Evolutionary conservation across 306 rosid species (phyloP), one percentile per base, ranked within the genome.

Genomic region (Castanospermum australe): DNA sequence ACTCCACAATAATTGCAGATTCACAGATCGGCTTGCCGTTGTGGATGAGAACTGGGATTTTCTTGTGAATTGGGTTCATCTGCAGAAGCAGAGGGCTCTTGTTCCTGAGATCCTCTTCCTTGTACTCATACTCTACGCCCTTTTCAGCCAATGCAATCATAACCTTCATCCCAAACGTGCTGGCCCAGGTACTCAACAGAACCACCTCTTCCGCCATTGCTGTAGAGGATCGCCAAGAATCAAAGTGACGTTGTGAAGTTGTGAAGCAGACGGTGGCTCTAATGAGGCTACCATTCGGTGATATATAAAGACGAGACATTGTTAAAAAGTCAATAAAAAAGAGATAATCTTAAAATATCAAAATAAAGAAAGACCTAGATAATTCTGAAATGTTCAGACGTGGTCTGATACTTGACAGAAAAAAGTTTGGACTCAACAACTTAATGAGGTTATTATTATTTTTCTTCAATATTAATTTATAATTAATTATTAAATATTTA

Each of bases 31-130:
- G 79, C 13, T 79, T 86, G 0, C 79, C 83, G 8, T 87, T 84
- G 33, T 92, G 91, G 21, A 88, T 60, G 7, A 88, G 88, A 84
- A 91, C 93, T 8, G 87, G 92, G 56, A 88, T 82, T 30, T 81
- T 78, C 79, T 86, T 67, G 32, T 92, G 83, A 81, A 92, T 4
- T 0, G 89, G 91, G 48, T 92, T 88, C 87, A 80, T 81, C 32
- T 89, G 65, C 2, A 86, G 17, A 71, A 82, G 89, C 24, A 79
- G 47, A 21, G 76, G 69, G 21, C 86, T 75, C 57, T 84, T 87
- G 71, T 78, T 36, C 0, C 0, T 0, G 0, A 84, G 33, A 72
- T 87, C 13, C 82, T 81, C 18, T 79, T 84, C 86, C 41, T 41
- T 84, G 68, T 42, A 35, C 59, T 84, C 83, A 44, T 87, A 87